Evolutionary conservation across 306 rosid species (phyloP).

Genomic region (Chamaecrista fasciculata): DNA sequence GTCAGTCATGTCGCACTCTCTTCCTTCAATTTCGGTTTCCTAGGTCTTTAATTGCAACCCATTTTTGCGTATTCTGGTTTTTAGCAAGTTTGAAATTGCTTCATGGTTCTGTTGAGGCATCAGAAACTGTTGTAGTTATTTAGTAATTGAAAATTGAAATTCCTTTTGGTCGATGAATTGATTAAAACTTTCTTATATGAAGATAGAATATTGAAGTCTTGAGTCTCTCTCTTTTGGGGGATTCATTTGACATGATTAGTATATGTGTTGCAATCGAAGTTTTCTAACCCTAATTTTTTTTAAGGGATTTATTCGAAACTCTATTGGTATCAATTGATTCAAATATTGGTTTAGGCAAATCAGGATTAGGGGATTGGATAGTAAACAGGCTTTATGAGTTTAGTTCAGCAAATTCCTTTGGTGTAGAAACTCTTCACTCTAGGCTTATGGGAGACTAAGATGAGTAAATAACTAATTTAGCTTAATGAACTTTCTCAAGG

Average conservation of each 20-base stretch:
- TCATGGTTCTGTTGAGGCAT: too few relatives aligned
- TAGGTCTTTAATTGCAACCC: neutral
- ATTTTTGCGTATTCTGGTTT: neutral
- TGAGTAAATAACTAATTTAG: too few relatives aligned
- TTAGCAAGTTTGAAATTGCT: neutral
- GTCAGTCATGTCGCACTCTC: neutral
- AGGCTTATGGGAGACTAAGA: neutral
- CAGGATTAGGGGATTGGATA: neutral
- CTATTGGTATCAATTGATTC: neutral
- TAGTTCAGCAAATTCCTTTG: neutral
- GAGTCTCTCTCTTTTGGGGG: neutral
- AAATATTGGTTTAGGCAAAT: neutral
- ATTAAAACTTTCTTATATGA: neutral
- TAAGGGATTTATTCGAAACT: neutral
- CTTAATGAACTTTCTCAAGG: neutral
- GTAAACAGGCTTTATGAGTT: neutral
- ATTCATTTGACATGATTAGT: neutral
- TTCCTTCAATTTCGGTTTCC: neutral
- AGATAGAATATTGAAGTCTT: neutral
- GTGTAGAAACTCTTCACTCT: neutral
- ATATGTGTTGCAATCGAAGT: neutral
- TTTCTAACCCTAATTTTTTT: neutral
- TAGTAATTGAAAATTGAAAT: neutral
- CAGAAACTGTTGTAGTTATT: neutral
- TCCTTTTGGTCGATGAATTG: neutral